Evolutionary conservation across 352 stramenopile genomes (phyloP), one percentile per base, ranked within the genome.

Genomic region (Blastocystis sp.): DNA sequence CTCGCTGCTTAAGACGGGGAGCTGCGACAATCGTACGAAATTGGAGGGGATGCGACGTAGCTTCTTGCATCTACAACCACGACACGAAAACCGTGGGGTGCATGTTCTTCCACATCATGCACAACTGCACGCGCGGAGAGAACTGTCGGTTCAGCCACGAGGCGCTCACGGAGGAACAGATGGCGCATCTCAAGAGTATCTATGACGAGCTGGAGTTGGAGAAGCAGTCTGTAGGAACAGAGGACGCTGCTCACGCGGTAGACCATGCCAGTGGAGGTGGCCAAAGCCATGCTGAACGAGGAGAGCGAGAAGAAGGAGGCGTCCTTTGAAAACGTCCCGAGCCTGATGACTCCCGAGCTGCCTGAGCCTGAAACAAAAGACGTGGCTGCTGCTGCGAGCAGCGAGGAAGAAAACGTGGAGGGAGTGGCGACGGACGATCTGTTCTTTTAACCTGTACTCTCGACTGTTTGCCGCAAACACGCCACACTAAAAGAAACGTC

Each of bases 81-180:
- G 71, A 81, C 17, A 64, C 71, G 40, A 81, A 81, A 53, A 65
- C 40, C n/a, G 71, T 81, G 71, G 71, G 71, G 23, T 81, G 71
- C 23, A 81, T 81, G 71, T 81, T 81, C 28, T 81, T 81, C 45
- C 71, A 81, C 60, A 45, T 81, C 48, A 81, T 53, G 11, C 71
- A 81, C 71, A 81, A 81, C 45, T 81, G 71, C 48, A 43, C 53
- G 11, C 41, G 48, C 38, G 71, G 71, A 21, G 71, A 64, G 17
- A 38, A 38, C 21, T 81, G 71, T 60, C 41, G 52, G 9, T 81
- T 81, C 60, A 81, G 71, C 45, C 71, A 81, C 40, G 71, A 48
- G 17, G 19, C 71, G 17, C 23, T 81, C 5, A 62, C 40, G 64
- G 43, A 56, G n/a, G 38, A 52, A 23, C 48, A 81, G 14, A 34